Evolutionary conservation across 1,284 basidiomycete species (phyloP).

Genomic region (Ustilago cynodontis): DNA sequence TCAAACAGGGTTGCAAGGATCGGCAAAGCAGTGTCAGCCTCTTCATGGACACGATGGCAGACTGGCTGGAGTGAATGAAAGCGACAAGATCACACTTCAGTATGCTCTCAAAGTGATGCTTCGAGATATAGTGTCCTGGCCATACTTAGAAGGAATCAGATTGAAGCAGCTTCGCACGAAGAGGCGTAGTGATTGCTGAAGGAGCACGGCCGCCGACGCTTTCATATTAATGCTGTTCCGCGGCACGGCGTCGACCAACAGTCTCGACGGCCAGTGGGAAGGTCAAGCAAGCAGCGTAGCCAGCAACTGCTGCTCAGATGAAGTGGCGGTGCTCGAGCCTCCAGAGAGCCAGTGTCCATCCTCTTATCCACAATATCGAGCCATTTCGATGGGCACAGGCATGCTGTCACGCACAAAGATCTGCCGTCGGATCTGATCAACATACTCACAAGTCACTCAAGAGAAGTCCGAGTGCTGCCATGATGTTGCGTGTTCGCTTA

Average conservation of each 20-base stretch:
- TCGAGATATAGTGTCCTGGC: no score
- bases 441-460: background rate
- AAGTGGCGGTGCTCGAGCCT: background rate
- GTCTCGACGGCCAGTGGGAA: background rate
- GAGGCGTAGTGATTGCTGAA: background rate
- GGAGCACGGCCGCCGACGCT: background rate
- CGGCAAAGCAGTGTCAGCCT: background rate
- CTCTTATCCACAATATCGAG: background rate
- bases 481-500: background rate
- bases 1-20: background rate
- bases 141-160: no score
- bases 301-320: background rate
- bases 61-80: background rate
- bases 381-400: no score
- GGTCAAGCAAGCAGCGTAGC: background rate
- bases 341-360: background rate
- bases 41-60: background rate
- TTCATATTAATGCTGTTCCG: background rate
- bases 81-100: background rate
- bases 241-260: background rate
- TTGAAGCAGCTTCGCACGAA: background rate
- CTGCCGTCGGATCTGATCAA: conserved; percentile 4
- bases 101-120: no score
- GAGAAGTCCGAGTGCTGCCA: background rate
- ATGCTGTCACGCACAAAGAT: conserved; percentile 6